phyloP scores from a whole-genome alignment of 768 basidiomycete genomes.

The Tricholoma sp. region DNA sequence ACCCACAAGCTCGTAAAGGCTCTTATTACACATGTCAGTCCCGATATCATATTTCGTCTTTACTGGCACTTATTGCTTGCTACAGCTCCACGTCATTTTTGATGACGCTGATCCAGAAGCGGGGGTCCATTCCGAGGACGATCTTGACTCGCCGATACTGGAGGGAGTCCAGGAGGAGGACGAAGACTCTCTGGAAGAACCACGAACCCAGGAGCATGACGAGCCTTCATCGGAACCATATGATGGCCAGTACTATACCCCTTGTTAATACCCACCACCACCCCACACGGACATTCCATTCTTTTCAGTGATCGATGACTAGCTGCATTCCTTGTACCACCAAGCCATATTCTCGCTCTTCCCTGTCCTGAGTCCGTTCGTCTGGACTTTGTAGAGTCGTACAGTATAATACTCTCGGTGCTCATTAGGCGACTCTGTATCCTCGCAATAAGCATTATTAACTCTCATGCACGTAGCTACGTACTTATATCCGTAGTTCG shows the following conservation, averaged over 20 bases:
- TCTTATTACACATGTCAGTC: slow-evolving; percentile 68
- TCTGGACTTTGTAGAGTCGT: slow-evolving; percentile 11
- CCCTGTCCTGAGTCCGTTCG: neutral
- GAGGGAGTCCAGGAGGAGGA: slow-evolving; percentile 69
- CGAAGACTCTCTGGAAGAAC: slow-evolving; percentile 11
- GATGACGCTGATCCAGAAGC: slow-evolving; percentile 63
- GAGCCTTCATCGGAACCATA: slow-evolving; percentile 10
- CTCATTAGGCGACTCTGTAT: slow-evolving; percentile 11
- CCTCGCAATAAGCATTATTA: slow-evolving; percentile 10
- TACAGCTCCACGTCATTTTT: slow-evolving; percentile 64
- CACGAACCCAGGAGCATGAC: slow-evolving; percentile 12
- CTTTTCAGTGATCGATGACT: slow-evolving; percentile 3
- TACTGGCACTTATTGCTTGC: neutral
- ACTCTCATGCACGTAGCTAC: slow-evolving; percentile 12
- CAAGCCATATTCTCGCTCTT: neutral
- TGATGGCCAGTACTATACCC: slow-evolving; percentile 15
- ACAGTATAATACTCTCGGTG: slow-evolving; percentile 7
- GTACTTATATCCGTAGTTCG: slow-evolving; percentile 7
- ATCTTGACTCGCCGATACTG: slow-evolving; percentile 59
- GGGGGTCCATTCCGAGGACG: slow-evolving; percentile 57
- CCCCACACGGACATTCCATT: slow-evolving; percentile 7
- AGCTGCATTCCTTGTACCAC: slow-evolving; percentile 11
- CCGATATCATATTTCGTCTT: neutral
- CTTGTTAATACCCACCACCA: slow-evolving; percentile 11
- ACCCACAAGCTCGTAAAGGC: slow-evolving; percentile 73